These are phyloP conservation scores for Carnegiea gigantea DNA, from an alignment of 179 eudicot genomes.

Conservation along the genomic window DNA sequence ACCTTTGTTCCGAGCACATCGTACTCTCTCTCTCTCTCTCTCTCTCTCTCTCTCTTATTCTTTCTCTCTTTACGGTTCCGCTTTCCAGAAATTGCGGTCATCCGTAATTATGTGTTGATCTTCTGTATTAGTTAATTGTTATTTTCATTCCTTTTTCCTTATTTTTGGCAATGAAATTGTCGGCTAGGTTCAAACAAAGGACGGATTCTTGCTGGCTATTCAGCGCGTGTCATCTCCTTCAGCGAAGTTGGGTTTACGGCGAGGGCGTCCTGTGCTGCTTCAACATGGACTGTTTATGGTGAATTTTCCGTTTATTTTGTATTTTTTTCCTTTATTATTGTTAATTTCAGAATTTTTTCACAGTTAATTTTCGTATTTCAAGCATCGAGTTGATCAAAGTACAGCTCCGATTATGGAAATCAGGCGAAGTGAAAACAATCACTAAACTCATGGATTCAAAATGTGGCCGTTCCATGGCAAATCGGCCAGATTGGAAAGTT, in stretches of 20 bases:
- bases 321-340: neutral
- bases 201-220: conserved; percentile 72
- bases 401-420: neutral
- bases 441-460: too few relatives aligned
- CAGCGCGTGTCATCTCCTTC: conserved; percentile 66
- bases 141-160: neutral
- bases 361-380: neutral
- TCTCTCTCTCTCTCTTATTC: neutral
- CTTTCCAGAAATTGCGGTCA: neutral
- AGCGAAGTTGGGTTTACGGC: conserved; percentile 22
- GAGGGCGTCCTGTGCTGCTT: conserved; percentile 70
- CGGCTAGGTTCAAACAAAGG: conserved; percentile 66
- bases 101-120: neutral
- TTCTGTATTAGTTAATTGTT: neutral
- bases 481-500: too few relatives aligned
- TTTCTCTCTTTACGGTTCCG: neutral
- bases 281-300: conserved; percentile 89
- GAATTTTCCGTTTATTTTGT: conserved; percentile 1
- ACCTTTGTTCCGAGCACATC: conserved; percentile 71
- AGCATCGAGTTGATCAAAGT: neutral
- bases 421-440: neutral
- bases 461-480: too few relatives aligned
- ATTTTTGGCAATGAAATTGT: neutral
- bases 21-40: conserved; percentile 36
- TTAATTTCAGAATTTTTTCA: neutral